These are phyloP conservation scores for Citrus mangshanensis DNA, from an alignment of 345 rosid species.

Conservation along the genomic window DNA sequence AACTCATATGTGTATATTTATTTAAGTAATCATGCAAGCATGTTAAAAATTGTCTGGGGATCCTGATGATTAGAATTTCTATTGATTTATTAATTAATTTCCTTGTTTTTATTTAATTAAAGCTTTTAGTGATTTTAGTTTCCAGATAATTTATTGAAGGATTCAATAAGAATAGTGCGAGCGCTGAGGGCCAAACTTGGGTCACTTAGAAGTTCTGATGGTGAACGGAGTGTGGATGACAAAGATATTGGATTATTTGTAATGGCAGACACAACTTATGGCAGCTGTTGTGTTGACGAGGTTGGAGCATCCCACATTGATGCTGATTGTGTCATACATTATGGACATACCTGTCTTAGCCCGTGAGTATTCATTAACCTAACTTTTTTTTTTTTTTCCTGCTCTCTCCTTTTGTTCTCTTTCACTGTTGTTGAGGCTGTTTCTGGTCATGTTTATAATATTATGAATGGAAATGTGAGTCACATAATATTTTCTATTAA, in stretches of 20 bases:
- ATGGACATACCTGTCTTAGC: conserved; percentile 92
- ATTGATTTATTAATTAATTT: not conserved
- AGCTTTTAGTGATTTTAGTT: conserved; percentile 36
- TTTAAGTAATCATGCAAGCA: not conserved
- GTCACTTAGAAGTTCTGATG: conserved; percentile 28
- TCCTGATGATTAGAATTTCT: not conserved
- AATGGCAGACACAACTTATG: conserved; percentile 90
- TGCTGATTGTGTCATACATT: conserved; percentile 83
- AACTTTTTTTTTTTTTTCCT: not conserved
- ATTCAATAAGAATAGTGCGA: conserved; percentile 54
- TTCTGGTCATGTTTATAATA: not conserved
- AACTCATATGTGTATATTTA: not conserved
- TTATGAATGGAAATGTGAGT: not conserved
- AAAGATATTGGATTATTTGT: conserved; percentile 58
- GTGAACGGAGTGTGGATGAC: conserved; percentile 26
- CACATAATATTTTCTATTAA: not conserved
- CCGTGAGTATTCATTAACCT: conserved; percentile 51
- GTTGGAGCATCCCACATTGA: conserved; percentile 76
- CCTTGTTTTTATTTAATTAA: not conserved
- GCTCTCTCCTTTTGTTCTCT: not conserved
- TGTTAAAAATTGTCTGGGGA: not conserved
- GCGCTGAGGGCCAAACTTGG: conserved; percentile 37
- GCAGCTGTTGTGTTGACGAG: conserved; percentile 93
- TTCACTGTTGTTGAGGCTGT: not conserved
- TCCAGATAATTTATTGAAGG: conserved; percentile 79